Conservation (phyloP, 2,329 filamentous ascomycete species). For the Penicillium verrucosum region DNA sequence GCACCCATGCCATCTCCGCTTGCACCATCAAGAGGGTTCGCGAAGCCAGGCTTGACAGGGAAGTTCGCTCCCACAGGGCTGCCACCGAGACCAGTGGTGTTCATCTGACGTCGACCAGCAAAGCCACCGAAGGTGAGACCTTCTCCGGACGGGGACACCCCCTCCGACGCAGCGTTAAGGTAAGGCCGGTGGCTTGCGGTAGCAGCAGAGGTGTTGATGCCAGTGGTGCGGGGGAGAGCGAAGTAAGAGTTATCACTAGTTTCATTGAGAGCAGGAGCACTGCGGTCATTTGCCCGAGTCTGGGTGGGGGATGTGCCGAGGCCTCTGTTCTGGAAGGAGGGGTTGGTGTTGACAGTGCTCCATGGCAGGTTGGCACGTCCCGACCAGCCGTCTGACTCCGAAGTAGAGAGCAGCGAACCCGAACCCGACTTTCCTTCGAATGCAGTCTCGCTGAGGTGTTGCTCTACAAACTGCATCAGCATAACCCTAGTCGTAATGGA, state of each 20-base stretch:
- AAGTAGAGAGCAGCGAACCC: constrained; percentile 64
- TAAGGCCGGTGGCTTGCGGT: constrained; percentile 32
- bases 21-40: constrained; percentile 28
- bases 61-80: constrained; percentile 33
- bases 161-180: constrained; percentile 32
- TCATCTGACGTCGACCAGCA: constrained; percentile 31
- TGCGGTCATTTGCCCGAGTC: constrained; percentile 50
- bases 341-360: constrained; percentile 51
- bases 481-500: background rate
- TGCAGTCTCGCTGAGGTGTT: constrained; percentile 27
- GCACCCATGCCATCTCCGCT: constrained; percentile 30
- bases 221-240: constrained; percentile 42
- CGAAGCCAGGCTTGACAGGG: constrained; percentile 30
- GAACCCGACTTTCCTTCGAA: constrained; percentile 64
- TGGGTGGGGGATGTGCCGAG: constrained; percentile 58
- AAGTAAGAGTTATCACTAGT: constrained; percentile 49
- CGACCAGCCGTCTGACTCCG: constrained; percentile 64
- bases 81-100: constrained; percentile 30
- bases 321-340: constrained; percentile 35
- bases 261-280: constrained; percentile 40
- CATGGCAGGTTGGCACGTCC: constrained; percentile 55
- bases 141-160: constrained; percentile 36
- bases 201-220: constrained; percentile 39
- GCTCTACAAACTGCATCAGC: constrained; percentile 21
- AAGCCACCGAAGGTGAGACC: constrained; percentile 31